phyloP scores from a whole-genome alignment of 2,329 filamentous ascomycete genomes.

The Colletotrichum godetiae region DNA sequence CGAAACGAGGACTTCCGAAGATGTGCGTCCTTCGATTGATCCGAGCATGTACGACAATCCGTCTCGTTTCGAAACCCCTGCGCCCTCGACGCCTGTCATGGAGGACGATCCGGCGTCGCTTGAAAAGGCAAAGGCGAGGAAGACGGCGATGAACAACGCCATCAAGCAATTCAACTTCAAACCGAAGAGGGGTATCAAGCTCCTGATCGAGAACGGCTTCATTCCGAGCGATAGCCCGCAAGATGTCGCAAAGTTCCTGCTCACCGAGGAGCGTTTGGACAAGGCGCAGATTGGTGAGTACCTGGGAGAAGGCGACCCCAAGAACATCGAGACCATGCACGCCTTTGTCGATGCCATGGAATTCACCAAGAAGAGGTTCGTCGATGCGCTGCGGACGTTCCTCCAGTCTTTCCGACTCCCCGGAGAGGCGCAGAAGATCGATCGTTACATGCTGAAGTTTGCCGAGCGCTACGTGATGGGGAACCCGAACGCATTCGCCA shows the following conservation, averaged over 20 bases:
- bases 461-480: constrained; percentile 94
- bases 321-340: constrained; percentile 91
- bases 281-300: constrained; percentile 95
- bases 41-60: constrained; percentile 70
- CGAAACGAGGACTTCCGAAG: constrained; percentile 52
- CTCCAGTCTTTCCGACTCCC: constrained; percentile 94
- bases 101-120: constrained; percentile 94
- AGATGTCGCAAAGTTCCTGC: constrained; percentile 86
- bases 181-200: constrained; percentile 91
- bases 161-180: constrained; percentile 98
- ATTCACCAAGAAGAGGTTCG: constrained; percentile 90
- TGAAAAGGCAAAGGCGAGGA: constrained; percentile 94
- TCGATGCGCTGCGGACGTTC: constrained; percentile 91
- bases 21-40: constrained; percentile 74
- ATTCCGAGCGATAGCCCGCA: constrained; percentile 82
- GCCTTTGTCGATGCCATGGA: constrained; percentile 97
- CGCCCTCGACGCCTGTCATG: constrained; percentile 74
- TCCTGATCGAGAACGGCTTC: constrained; percentile 85
- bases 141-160: constrained; percentile 90
- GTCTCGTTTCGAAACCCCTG: constrained; percentile 70
- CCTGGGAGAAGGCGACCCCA: constrained; percentile 90
- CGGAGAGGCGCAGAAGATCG: constrained; percentile 97
- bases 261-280: constrained; percentile 85
- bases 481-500: constrained; percentile 97
- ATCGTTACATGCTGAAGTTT: constrained; percentile 99